A percentile compares a stretch with the other conserved stretches of the same genome.
These are phyloP conservation scores for Trypanosoma congolense DNA, from an alignment of 208 protist species.

Conservation along the genomic window DNA sequence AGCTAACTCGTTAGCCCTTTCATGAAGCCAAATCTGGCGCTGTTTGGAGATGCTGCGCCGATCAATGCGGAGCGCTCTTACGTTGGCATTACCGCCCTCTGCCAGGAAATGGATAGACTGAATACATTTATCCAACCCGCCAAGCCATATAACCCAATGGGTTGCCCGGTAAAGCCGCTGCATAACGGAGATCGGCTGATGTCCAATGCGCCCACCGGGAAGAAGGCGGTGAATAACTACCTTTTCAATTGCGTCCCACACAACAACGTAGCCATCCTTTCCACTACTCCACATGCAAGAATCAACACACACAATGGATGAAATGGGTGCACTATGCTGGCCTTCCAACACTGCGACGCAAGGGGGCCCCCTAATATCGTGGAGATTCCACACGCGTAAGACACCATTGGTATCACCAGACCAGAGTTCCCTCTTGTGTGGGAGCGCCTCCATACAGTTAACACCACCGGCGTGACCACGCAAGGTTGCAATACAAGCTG, in stretches of 20 bases:
- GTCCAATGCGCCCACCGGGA: not conserved
- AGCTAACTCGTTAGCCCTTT: not conserved
- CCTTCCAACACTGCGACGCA: conserved; percentile 32
- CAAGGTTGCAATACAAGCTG: conserved; percentile 48
- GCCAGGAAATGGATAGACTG: conserved; percentile 2
- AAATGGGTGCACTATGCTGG: conserved; percentile 44
- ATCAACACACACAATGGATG: conserved; percentile 38
- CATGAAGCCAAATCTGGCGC: not conserved
- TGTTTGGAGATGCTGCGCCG: not conserved
- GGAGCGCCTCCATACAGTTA: conserved; percentile 28
- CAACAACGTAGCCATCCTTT: conserved; percentile 56
- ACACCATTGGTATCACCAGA: conserved; percentile 46
- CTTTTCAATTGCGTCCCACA: conserved; percentile 15
- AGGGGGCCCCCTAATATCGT: not conserved
- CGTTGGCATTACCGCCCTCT: conserved; percentile 5
- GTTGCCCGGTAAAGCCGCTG: conserved; percentile 11
- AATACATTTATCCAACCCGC: conserved; percentile 9
- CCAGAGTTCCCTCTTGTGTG: conserved; percentile 56
- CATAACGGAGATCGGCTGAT: conserved; percentile 14
- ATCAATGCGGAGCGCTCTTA: conserved; percentile 1
- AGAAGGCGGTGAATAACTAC: conserved; percentile 7
- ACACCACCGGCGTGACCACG: conserved; percentile 31
- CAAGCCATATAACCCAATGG: conserved; percentile 18
- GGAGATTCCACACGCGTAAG: conserved; percentile 56
- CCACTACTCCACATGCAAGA: conserved; percentile 67